These are phyloP conservation scores for Podaxis pistillaris DNA, from an alignment of 768 basidiomycete genomes.

Conservation along the genomic window DNA sequence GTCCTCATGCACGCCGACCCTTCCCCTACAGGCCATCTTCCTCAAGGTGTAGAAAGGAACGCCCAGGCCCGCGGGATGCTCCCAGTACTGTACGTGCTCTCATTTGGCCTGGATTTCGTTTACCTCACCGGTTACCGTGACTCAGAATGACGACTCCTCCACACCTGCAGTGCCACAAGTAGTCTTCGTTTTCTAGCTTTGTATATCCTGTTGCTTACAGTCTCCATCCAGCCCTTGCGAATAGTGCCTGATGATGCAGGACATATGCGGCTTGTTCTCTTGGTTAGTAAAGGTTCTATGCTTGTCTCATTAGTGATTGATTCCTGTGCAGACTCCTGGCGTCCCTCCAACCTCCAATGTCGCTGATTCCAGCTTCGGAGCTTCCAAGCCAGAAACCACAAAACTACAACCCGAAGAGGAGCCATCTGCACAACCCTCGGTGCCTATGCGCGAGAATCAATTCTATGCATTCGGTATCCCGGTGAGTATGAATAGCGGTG, in stretches of 20 bases:
- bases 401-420: background rate
- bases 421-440: background rate
- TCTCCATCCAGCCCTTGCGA: background rate
- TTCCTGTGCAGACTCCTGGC: background rate
- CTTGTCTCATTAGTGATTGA: background rate
- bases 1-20: background rate
- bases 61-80: background rate
- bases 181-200: background rate
- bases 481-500: constrained; percentile 13
- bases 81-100: background rate
- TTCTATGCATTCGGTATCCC: constrained; percentile 26
- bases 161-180: background rate
- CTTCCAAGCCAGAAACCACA: background rate
- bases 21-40: background rate
- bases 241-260: background rate
- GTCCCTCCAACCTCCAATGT: background rate
- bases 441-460: constrained; percentile 43
- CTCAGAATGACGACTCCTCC: background rate
- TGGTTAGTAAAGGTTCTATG: background rate
- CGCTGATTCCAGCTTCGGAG: background rate
- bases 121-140: background rate
- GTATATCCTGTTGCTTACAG: background rate
- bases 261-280: background rate
- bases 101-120: background rate
- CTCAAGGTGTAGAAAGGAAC: background rate